phyloP scores from a whole-genome alignment of 306 rosid species.

The Fragaria iinumae region DNA sequence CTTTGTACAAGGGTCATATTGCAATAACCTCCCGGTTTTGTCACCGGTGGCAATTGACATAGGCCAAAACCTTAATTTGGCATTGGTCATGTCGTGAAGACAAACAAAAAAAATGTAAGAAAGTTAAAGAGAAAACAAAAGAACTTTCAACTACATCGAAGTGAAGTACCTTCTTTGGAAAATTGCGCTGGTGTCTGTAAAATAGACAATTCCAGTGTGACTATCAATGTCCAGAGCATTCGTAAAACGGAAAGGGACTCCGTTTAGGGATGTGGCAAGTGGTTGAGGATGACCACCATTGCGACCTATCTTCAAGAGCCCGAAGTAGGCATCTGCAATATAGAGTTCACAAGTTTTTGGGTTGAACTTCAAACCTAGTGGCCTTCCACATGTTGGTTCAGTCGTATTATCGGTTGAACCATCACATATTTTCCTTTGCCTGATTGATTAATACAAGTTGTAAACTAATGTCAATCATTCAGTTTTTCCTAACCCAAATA shows the following conservation, averaged over 20 bases:
- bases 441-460: neutral
- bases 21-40: conserved; percentile 51
- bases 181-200: conserved; percentile 54
- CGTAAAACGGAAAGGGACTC: conserved; percentile 41
- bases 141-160: neutral
- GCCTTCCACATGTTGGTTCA: conserved; percentile 62
- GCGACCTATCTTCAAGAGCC: conserved; percentile 37
- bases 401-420: conserved; percentile 26
- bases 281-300: conserved; percentile 38
- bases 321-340: conserved; percentile 59
- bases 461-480: neutral
- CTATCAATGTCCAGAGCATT: conserved; percentile 54
- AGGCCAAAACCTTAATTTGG: conserved; percentile 32
- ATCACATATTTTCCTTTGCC: conserved; percentile 42
- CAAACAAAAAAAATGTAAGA: neutral
- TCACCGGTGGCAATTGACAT: conserved; percentile 39
- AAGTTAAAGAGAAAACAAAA: neutral
- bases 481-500: neutral
- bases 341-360: conserved; percentile 30
- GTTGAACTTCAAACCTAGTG: conserved; percentile 44
- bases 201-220: conserved; percentile 45
- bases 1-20: conserved; percentile 42
- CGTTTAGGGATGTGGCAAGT: conserved; percentile 41
- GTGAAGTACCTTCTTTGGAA: conserved; percentile 49
- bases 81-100: neutral